A percentile compares a stretch with the other conserved stretches of the same genome.
Evolutionary conservation across 257 asterid genomes (phyloP).

Genomic region (Oldenlandia corymbosa): DNA sequence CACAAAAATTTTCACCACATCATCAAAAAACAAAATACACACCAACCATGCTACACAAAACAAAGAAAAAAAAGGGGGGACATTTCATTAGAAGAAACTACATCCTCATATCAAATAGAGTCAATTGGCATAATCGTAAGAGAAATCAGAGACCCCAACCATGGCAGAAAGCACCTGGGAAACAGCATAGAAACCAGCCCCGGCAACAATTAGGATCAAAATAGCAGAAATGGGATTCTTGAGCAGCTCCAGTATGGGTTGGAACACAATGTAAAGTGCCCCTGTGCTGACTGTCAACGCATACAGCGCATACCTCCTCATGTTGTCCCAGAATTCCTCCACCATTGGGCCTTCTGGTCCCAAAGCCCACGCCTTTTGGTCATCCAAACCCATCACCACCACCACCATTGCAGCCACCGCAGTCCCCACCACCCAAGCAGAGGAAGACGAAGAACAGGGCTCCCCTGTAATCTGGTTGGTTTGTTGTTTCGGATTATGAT

Average conservation of each 20-base stretch:
- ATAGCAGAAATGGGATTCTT: constrained; percentile 84
- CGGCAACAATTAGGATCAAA: constrained; percentile 47
- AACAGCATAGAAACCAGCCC: constrained; percentile 55
- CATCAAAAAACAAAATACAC: too few species aligned
- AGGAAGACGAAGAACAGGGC: background rate
- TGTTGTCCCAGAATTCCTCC: constrained; percentile 97
- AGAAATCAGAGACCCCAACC: constrained; percentile 87
- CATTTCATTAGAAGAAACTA: background rate
- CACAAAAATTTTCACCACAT: too few species aligned
- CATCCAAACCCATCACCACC: constrained; percentile 63
- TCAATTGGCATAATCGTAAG: constrained; percentile 56
- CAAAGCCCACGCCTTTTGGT: constrained; percentile 66
- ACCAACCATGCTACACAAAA: too few species aligned
- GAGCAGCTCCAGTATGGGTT: constrained; percentile 67
- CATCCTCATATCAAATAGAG: background rate
- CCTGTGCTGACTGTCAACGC: constrained; percentile 92
- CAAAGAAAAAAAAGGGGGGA: background rate
- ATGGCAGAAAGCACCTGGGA: constrained; percentile 85
- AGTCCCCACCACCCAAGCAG: constrained; percentile 26
- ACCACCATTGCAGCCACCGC: constrained; percentile 48
- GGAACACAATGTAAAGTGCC: constrained; percentile 46
- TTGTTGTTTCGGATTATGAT: background rate
- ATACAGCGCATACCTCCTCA: constrained; percentile 85
- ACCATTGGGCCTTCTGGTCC: constrained; percentile 89
- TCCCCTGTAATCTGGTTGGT: background rate